Conservation (phyloP, 2,329 filamentous ascomycete genomes). For the Beauveria medogensis region DNA sequence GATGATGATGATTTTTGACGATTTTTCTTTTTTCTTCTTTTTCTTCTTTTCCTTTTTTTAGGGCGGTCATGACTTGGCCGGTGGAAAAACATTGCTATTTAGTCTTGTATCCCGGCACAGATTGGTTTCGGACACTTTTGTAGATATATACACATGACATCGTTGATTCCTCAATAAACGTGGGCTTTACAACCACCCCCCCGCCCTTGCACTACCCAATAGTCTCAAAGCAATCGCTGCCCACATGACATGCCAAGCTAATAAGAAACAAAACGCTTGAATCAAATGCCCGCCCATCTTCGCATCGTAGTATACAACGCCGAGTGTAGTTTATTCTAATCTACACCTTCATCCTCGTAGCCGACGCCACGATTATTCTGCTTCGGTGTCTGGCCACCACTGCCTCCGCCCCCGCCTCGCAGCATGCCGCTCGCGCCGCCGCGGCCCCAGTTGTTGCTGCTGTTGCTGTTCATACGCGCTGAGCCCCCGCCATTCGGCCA, state of each 20-base stretch:
- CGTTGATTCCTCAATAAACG: too few relatives aligned
- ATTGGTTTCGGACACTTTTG: neutral
- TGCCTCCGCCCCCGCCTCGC: constrained; percentile 28
- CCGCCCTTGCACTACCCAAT: too few relatives aligned
- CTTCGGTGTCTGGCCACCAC: neutral
- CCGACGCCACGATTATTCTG: constrained; percentile 1
- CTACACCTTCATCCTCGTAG: constrained; percentile 26
- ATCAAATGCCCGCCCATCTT: neutral
- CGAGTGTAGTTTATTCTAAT: constrained; percentile 15
- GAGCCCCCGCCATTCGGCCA: constrained; percentile 14
- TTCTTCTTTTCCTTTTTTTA: too few relatives aligned
- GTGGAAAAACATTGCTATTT: too few relatives aligned
- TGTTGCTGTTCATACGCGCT: constrained; percentile 31
- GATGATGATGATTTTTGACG: neutral
- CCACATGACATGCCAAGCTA: too few relatives aligned
- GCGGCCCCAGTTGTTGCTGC: constrained; percentile 29
- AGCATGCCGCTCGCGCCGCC: constrained; percentile 37
- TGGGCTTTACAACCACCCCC: too few relatives aligned
- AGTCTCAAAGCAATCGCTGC: too few relatives aligned
- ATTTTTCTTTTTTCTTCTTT: too few relatives aligned
- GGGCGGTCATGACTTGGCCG: too few relatives aligned
- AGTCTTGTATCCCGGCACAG: neutral
- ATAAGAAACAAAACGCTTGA: too few relatives aligned
- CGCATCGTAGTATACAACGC: neutral
- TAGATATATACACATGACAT: neutral